Base-by-base conservation (phyloP, 352 stramenopile genomes). In the Globisporangium paroecandrum region DNA sequence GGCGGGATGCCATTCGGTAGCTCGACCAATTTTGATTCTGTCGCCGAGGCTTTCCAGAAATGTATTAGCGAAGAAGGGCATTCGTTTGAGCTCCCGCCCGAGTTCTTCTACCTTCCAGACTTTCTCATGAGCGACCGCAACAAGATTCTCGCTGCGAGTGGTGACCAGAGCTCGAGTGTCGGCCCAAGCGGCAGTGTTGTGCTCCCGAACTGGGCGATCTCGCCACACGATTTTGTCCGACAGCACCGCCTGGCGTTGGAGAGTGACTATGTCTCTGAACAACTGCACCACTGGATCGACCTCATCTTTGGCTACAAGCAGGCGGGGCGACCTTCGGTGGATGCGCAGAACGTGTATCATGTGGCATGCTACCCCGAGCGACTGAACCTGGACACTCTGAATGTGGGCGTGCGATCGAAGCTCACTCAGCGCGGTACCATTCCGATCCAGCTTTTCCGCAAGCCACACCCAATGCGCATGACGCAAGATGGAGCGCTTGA, bases 241-340 rank as follows among this genome's bases (percentile, higher is more conserved):
- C 89, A 99, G 57, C 97, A 97, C 75, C 93, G 94, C 10, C 70
- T 98, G 62, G 97, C 98, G 10, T 87, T 99, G 27, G 98, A 99
- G 77, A 99, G 94, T 74, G 97, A 99, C 54, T 97, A 97, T 71
- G 98, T 99, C 1, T 99, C 97, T 47, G 89, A 79, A 63, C 90
- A 99, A 69, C 85, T 99, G 22, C 97, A 99, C 75, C 79, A 95
- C 75, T 99, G 98, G 98, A 98, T 99, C 38, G 98, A 99, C 82
- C 85, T 99, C 29, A 91, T 99, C 29, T 99, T 99, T 79, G 98
- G 98, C 0, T 98, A 88, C 78, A 98, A 99, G 62, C 98, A 99
- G 72, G 76, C 81, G 54, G 96, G 98, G 24, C 73, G 85, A 49
- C 73, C 78, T 12, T 94, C 97, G 0, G 82, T 97, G 22, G 82